A percentile compares a stretch with the other conserved stretches of the same genome.
Evolutionary conservation across 1,284 basidiomycete species (phyloP).

Genomic region (Macrocystidia cucumis): DNA sequence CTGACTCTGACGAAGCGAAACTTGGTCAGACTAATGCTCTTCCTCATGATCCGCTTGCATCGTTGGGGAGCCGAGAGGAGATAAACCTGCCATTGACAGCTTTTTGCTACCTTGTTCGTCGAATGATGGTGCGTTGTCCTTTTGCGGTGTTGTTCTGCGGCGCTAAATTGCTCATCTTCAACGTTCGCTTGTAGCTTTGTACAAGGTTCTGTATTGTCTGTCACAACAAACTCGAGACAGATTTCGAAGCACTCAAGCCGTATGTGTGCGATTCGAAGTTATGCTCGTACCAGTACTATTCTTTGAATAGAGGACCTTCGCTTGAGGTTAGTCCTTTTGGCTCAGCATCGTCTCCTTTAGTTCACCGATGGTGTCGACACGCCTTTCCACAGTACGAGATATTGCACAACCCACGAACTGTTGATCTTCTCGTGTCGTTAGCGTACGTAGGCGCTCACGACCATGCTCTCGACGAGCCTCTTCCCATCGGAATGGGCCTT

Average conservation of each 20-base stretch:
- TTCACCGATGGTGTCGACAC: conserved; percentile 2
- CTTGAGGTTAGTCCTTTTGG: conserved; percentile 38
- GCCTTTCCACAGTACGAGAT: conserved; percentile 46
- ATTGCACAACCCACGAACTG: conserved; percentile 43
- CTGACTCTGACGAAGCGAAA: conserved; percentile 37
- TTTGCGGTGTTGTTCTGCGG: background rate
- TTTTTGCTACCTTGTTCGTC: conserved; percentile 52
- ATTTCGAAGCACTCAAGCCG: conserved; percentile 54
- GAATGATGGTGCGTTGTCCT: conserved; percentile 37
- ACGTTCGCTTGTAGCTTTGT: conserved; percentile 36
- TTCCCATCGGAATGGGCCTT: conserved; percentile 51
- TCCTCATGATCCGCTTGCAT: conserved; percentile 43
- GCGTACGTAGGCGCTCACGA: conserved; percentile 46
- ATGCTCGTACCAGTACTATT: conserved; percentile 59
- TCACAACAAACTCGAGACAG: conserved; percentile 42
- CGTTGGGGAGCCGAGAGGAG: conserved; percentile 19
- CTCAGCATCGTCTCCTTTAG: background rate
- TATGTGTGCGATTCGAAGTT: conserved; percentile 55
- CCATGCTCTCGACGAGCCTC: conserved; percentile 40
- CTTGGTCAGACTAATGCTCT: conserved; percentile 32
- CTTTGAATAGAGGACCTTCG: conserved; percentile 50
- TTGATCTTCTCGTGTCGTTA: conserved; percentile 57
- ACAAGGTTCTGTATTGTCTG: conserved; percentile 57
- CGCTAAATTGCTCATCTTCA: too few relatives aligned
- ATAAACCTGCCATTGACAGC: conserved; percentile 51